Evolutionary conservation across 2,329 filamentous ascomycete genomes (phyloP).

Genomic region (Colletotrichum plurivorum): DNA sequence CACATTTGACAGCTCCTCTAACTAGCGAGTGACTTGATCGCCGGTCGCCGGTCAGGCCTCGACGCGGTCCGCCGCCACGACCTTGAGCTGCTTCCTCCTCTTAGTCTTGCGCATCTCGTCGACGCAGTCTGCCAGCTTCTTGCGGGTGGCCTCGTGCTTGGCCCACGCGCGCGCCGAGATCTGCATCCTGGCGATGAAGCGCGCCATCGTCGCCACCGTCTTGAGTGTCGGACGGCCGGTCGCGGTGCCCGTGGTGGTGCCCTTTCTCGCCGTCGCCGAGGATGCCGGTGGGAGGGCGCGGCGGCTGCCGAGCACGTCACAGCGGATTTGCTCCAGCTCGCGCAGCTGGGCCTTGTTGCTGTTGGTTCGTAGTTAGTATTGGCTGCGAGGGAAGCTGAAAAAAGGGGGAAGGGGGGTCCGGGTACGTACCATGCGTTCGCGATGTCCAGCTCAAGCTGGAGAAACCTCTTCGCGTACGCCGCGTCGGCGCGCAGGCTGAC

Average conservation of each 20-base stretch:
- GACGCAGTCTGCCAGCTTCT: conserved; percentile 62
- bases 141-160: conserved; percentile 65
- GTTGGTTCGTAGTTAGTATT: conserved; percentile 48
- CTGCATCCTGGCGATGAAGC: conserved; percentile 67
- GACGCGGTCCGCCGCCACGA: conserved; percentile 56
- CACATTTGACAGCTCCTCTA: no score
- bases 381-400: conserved; percentile 9
- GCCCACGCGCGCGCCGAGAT: conserved; percentile 64
- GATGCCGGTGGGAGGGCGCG: conserved; percentile 51
- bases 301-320: conserved; percentile 56
- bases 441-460: conserved; percentile 84
- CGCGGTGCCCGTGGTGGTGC: conserved; percentile 13
- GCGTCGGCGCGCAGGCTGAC: conserved; percentile 84
- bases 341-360: conserved; percentile 94
- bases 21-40: background rate
- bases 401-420: conserved; percentile 19
- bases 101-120: conserved; percentile 62
- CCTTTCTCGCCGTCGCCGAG: conserved; percentile 39
- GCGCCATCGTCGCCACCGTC: conserved; percentile 62
- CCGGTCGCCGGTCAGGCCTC: conserved; percentile 13
- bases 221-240: conserved; percentile 53
- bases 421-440: conserved; percentile 90
- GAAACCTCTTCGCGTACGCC: conserved; percentile 88
- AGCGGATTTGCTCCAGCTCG: conserved; percentile 85
- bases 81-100: conserved; percentile 56